Base-by-base conservation (phyloP, 192 early-diverging fungal species). In the Entomortierella beljakovae region DNA sequence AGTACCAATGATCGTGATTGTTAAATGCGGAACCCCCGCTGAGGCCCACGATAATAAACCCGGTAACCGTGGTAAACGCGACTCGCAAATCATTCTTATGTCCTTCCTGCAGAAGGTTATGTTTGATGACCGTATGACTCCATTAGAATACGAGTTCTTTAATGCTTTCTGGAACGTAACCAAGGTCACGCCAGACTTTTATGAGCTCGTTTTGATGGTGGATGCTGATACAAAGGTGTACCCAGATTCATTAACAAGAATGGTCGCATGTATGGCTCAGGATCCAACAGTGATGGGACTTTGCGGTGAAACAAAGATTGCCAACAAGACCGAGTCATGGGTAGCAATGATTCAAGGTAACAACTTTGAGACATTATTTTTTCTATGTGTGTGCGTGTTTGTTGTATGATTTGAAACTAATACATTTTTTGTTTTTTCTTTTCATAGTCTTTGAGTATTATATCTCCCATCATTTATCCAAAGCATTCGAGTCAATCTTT, bases 41-140 rank as follows among this genome's bases (percentile, higher is more conserved):
- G 90, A 92, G 68, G 79, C 80, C 18, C 69, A 35, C 22, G 88
- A 90, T 34, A 83, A 86, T 61, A 94, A 94, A 74, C 90, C 92
- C 7, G 92, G 92, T 0, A 94, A 94, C 66, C 85, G 96, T 65
- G 96, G 96, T 52, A 98, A 98, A 82, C 90, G 97, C 26, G 97
- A 98, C 80, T 94, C 93, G 28, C 97, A 98, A 82, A 90, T 98
- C 46, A 87, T 98, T 67, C 83, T 98, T 40, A 97, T 98, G 95
- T 94, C 92, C 61, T 94, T 96, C 59, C 80, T 98, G 82, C 90
- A 93, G 80, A 94, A 94, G 51, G 89, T 92, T 22, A 91, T 92
- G 81, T 92, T 91, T 71, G 90, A 89, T 71, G 92, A 94, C 60
- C 89, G 92, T 54, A 92, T 94, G 91, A 90, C 88, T 16, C 87